Evolutionary conservation across 2,329 filamentous ascomycete species (phyloP).

Genomic region (Sclerotinia sclerotiorum): DNA sequence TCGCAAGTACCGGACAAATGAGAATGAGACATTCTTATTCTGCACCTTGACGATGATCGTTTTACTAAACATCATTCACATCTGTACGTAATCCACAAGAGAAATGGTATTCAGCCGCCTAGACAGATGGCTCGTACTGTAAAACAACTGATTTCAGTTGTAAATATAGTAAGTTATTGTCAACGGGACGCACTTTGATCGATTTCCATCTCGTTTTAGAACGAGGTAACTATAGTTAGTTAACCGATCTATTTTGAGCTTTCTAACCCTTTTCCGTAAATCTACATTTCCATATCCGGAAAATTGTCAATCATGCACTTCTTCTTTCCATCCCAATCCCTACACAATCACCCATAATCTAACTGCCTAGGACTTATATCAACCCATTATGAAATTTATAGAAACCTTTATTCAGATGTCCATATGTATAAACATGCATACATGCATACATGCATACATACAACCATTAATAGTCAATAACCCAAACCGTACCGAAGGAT

Average conservation of each 20-base stretch:
- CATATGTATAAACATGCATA: neutral
- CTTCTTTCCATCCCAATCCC: too few species aligned
- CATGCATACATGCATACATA: too few species aligned
- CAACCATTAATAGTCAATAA: neutral
- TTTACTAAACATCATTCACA: neutral
- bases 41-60: neutral
- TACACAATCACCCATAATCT: too few species aligned
- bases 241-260: neutral
- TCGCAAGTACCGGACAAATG: constrained; percentile 14
- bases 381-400: neutral
- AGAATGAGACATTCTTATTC: neutral
- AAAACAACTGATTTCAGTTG: neutral
- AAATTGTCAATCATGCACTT: neutral
- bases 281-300: neutral
- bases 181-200: neutral
- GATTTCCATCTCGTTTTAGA: neutral
- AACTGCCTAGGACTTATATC: neutral
- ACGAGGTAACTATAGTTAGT: neutral
- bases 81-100: constrained; percentile 3
- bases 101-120: neutral
- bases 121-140: constrained; percentile 6
- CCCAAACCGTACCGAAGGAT: neutral
- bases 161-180: neutral
- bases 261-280: neutral
- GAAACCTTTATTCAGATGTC: neutral